Percentiles rank a stretch among this genome's conserved stretches.
Evolutionary conservation across 179 eudicot species (phyloP).

Genomic region (Amaranthus tricolor): DNA sequence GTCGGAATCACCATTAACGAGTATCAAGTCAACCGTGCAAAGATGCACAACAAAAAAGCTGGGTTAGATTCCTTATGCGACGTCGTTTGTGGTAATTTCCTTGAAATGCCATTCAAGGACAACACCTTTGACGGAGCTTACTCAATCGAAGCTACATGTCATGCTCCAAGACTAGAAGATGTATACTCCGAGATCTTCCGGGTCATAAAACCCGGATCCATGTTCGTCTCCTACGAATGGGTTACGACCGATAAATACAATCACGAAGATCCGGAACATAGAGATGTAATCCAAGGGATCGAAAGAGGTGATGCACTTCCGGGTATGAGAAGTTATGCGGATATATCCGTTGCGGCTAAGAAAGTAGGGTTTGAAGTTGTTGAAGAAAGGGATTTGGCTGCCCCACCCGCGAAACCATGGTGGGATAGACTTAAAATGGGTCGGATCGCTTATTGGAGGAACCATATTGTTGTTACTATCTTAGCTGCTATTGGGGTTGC

Average conservation of each 20-base stretch:
- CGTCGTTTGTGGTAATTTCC: conserved; percentile 78
- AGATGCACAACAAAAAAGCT: conserved; percentile 73
- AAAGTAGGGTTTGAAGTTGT: conserved; percentile 81
- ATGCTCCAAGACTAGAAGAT: conserved; percentile 72
- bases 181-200: conserved; percentile 69
- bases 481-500: conserved; percentile 63
- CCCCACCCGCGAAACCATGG: conserved; percentile 72
- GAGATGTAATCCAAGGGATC: conserved; percentile 71
- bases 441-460: conserved; percentile 74
- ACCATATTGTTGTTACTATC: conserved; percentile 56
- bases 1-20: conserved; percentile 83
- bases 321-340: conserved; percentile 54
- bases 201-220: conserved; percentile 68
- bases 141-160: conserved; percentile 86
- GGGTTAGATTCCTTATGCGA: conserved; percentile 60
- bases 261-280: conserved; percentile 47
- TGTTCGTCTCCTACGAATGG: conserved; percentile 79
- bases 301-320: conserved; percentile 88
- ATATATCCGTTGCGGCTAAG: conserved; percentile 55
- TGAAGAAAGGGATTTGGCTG: conserved; percentile 63
- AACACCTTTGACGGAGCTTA: conserved; percentile 70
- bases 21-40: conserved; percentile 73
- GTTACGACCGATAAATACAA: conserved; percentile 57
- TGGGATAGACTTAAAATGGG: conserved; percentile 92
- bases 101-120: conserved; percentile 67